Base-by-base conservation (phyloP, 23 red algal genomes). In the Chondrus crispus region DNA sequence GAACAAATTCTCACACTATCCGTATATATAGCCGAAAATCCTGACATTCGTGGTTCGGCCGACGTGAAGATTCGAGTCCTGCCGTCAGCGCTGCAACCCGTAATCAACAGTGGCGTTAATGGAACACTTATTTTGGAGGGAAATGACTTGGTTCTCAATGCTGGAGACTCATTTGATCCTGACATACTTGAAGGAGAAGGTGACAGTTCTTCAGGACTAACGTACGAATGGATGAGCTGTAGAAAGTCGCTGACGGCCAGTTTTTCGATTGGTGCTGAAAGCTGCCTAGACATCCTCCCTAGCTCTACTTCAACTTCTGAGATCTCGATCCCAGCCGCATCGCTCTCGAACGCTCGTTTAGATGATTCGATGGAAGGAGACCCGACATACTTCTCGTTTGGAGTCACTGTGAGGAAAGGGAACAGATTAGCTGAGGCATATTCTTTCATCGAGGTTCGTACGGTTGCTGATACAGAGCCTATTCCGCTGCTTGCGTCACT, bases 81-180 rank as follows among this genome's bases (percentile, higher is more conserved):
- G 5, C 50, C 43, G 2, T 77, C 70, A 5, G 43, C 66, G 24
- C 42, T 89, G 42, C 22, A 77, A 38, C 60, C 85, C 19, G 49
- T 76, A 24, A 89, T 89, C 58, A 89, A 89, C 45, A 68, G 78
- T 62, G 85, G 85, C 13, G 42, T 89, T 8, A 89, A 89, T 20
- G 85, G 85, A 43, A 76, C 85, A 6, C 48, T 89, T 4, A 64
- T 89, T 41, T 33, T 79, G 19, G 62, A 35, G 24, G 73, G 73
- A 44, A 89, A 38, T 42, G 73, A 89, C 62, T 41, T 89, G 20
- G 46, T 72, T 63, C 46, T 89, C 3, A 43, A 53, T 20, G 85
- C 68, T n/a, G 85, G 50, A 32, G 57, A 89, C 42, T 89, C 85
- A 22, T 79, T 62, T 66, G 85, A 89, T 68, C 85, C 85, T 20